Evolutionary conservation across 108 stramenopile species (phyloP).

Genomic region (Cyclotella cryptica): DNA sequence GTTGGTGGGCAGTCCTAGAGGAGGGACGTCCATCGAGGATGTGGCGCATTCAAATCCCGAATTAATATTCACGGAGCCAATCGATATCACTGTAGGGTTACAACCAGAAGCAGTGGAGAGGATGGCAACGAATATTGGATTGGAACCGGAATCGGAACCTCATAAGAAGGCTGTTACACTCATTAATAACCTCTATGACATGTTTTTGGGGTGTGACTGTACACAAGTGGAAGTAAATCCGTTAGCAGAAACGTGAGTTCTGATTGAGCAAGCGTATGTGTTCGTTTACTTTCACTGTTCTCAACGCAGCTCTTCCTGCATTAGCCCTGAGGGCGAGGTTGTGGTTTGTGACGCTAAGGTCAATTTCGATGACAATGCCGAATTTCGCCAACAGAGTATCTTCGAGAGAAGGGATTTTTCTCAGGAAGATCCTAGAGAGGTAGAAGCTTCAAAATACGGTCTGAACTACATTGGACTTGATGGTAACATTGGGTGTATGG

Average conservation of each 20-base stretch:
- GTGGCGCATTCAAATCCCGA: conserved; percentile 83
- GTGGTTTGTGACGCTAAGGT: conserved; percentile 90
- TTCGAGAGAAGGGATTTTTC: conserved; percentile 71
- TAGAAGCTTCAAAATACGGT: conserved; percentile 72
- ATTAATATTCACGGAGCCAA: conserved; percentile 68
- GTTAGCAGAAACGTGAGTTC: conserved; percentile 67
- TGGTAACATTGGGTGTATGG: conserved; percentile 92
- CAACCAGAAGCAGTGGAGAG: conserved; percentile 58
- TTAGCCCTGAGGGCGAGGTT: conserved; percentile 65
- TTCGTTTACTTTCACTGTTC: no score
- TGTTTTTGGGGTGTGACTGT: conserved; percentile 81
- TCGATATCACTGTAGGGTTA: conserved; percentile 71
- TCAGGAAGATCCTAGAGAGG: conserved; percentile 90
- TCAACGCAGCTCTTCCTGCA: no score
- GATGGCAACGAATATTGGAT: conserved; percentile 59
- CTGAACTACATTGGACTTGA: conserved; percentile 88
- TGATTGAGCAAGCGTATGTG: no score
- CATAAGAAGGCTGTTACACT: conserved; percentile 53
- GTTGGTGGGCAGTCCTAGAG: conserved; percentile 73
- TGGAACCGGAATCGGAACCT: conserved; percentile 33
- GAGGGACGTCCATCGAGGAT: conserved; percentile 90
- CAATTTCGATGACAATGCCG: conserved; percentile 92
- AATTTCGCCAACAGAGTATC: conserved; percentile 75
- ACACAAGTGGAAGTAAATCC: conserved; percentile 91
- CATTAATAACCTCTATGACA: conserved; percentile 75